A percentile compares a stretch with the other conserved stretches of the same genome.
phyloP scores from a whole-genome alignment of 257 asterid genomes.

The Ophiorrhiza pumila region DNA sequence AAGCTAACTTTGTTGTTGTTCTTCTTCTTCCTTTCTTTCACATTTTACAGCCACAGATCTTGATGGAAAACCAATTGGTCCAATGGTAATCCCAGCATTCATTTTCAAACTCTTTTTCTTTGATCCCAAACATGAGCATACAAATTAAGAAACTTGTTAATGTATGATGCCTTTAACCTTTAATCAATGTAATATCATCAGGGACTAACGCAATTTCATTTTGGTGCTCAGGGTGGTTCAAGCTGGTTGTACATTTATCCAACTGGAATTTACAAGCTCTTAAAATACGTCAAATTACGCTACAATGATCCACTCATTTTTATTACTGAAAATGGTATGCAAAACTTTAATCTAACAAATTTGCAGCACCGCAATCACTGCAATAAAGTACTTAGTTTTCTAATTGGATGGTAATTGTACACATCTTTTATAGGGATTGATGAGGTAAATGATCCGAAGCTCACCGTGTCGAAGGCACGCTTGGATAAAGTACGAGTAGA shows the following conservation, averaged over 20 bases:
- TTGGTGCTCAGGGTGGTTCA: constrained; percentile 22
- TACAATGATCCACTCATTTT: constrained; percentile 29
- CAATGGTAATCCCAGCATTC: too few relatives aligned
- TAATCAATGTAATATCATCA: not conserved
- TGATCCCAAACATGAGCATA: too few relatives aligned
- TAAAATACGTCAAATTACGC: not conserved
- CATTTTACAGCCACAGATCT: constrained; percentile 13
- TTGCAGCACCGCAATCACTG: not conserved
- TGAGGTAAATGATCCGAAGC: constrained; percentile 12
- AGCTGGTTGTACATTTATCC: constrained; percentile 31
- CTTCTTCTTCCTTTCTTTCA: too few relatives aligned
- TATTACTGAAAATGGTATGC: constrained; percentile 34
- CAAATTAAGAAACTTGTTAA: too few relatives aligned
- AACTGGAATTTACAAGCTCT: constrained; percentile 21
- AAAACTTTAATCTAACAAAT: not conserved
- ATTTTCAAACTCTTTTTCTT: too few relatives aligned
- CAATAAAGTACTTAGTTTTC: too few relatives aligned
- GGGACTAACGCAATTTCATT: not conserved
- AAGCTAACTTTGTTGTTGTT: too few relatives aligned
- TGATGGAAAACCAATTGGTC: constrained; percentile 22
- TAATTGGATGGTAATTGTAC: too few relatives aligned
- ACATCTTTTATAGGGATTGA: constrained; percentile 19
- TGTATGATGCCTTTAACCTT: too few relatives aligned
- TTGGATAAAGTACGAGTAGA: constrained; percentile 14
- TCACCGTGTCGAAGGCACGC: constrained; percentile 11